Evolutionary conservation across 1,284 basidiomycete species (phyloP), one percentile per base, ranked within the genome.

Genomic region (Blastosporella zonata): DNA sequence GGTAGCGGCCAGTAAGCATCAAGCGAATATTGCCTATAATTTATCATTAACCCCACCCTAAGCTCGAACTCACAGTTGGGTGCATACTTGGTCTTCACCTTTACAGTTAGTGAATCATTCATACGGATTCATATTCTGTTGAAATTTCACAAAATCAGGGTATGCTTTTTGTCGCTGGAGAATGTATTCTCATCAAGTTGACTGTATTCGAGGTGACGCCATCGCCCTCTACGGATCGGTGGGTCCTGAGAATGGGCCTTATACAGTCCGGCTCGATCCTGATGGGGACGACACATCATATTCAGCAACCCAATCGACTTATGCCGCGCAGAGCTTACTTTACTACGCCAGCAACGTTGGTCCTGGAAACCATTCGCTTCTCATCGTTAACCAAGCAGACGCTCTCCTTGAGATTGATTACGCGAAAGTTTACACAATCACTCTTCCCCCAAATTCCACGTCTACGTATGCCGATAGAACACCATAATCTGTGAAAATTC

Each of bases 311-410:
- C 38, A 35, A 9, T 22, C 34, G 3, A 45, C 44, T 21, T 51
- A 33, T n/a, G 33, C 29, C 6, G 12, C 38, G 1, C 33, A 55
- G 28, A 47, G 48, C 21, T 39, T 58, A 29, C 39, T 63, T 13
- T 61, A 55, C 46, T 53, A 62, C 33, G 57, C 56, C 9, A 56
- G 59, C 31, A 58, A 59, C 43, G 36, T 60, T 2, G 57, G 56
- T 2, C 43, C 52, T 2, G 58, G 57, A 12, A 49, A 53, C 15
- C 60, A 59, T 44, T 50, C 53, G 2, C 33, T 63, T 5, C 38
- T 33, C 1, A 39, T 60, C 7, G 48, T 43, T 18, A 60, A 60
- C 20, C 49, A 49, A 37, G 49, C 36, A n/a, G 41, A 43, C 13
- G 20, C 36, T 15, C 28, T 45, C 9, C 15, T 55, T 18, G 52